These are phyloP conservation scores for Fusarium nisikadoi DNA, from an alignment of 2,329 filamentous ascomycete species.

Conservation along the genomic window DNA sequence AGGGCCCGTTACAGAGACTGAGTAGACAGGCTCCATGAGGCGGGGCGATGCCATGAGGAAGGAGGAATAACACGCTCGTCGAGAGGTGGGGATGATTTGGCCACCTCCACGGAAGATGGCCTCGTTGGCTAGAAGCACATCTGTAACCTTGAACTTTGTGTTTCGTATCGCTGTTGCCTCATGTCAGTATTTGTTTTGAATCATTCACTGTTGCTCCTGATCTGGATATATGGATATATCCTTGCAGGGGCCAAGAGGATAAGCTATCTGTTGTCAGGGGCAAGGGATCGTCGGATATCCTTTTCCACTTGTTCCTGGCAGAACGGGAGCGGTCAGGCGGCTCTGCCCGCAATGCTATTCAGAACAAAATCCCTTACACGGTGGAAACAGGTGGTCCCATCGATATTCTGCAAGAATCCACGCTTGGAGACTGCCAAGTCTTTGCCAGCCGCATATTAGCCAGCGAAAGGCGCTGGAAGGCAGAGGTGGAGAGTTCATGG, in stretches of 20 bases:
- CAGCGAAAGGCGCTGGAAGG: constrained; percentile 30
- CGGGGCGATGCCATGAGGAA: constrained; percentile 97
- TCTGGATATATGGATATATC: constrained; percentile 17
- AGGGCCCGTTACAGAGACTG: constrained; percentile 90
- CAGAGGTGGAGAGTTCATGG: constrained; percentile 30
- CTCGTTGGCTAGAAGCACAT: constrained; percentile 85
- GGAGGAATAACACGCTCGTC: constrained; percentile 91
- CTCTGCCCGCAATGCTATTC: constrained; percentile 21
- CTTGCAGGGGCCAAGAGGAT: constrained; percentile 11
- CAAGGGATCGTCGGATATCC: constrained; percentile 31
- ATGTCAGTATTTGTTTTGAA: constrained; percentile 40
- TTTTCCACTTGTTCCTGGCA: constrained; percentile 18
- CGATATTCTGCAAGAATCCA: constrained; percentile 28
- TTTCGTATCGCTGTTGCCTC: constrained; percentile 83
- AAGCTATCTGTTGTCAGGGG: constrained; percentile 31
- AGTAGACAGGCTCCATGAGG: constrained; percentile 96
- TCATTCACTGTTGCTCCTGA: constrained; percentile 3
- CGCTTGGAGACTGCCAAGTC: constrained; percentile 22
- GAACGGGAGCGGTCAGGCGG: constrained; percentile 35
- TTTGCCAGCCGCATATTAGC: constrained; percentile 24
- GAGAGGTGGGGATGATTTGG: constrained; percentile 95
- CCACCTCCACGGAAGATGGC: constrained; percentile 95
- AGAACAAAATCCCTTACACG: constrained; percentile 21
- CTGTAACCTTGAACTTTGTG: constrained; percentile 95
- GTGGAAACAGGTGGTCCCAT: constrained; percentile 32